These are phyloP conservation scores for Phellinidium pouzarii DNA, from an alignment of 1,284 basidiomycete genomes.

Conservation along the genomic window DNA sequence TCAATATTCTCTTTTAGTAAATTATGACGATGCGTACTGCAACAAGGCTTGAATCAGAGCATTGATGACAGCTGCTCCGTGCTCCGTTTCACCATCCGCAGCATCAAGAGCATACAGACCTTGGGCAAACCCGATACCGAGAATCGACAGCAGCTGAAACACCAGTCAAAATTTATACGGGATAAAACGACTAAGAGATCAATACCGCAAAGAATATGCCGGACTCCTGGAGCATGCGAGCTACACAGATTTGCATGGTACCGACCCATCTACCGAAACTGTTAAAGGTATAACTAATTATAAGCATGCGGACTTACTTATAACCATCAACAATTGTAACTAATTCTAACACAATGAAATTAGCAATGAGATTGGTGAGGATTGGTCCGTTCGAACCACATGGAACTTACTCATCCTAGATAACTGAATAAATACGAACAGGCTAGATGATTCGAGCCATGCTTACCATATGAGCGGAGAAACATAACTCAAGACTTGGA, in stretches of 20 bases:
- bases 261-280: slow-evolving; percentile 55
- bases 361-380: background rate
- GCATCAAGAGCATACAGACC: slow-evolving; percentile 86
- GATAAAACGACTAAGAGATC: slow-evolving; percentile 18
- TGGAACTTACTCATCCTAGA: slow-evolving; percentile 68
- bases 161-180: slow-evolving; percentile 14
- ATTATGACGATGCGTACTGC: slow-evolving; percentile 41
- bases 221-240: slow-evolving; percentile 87
- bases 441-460: background rate
- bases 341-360: slow-evolving; percentile 45
- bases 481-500: slow-evolving; percentile 82
- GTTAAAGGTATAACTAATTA: slow-evolving; percentile 1
- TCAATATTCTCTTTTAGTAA: background rate
- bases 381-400: slow-evolving; percentile 2
- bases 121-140: slow-evolving; percentile 82
- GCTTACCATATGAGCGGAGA: slow-evolving; percentile 80
- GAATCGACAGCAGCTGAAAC: slow-evolving; percentile 64
- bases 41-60: slow-evolving; percentile 76
- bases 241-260: slow-evolving; percentile 81
- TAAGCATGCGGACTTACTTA: slow-evolving; percentile 42
- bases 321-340: slow-evolving; percentile 77
- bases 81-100: slow-evolving; percentile 73
- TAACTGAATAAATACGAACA: background rate
- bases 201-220: slow-evolving; percentile 84
- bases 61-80: slow-evolving; percentile 55